Evolutionary conservation across 441 rosid genomes (phyloP).

Genomic region (Daphne laureola): DNA sequence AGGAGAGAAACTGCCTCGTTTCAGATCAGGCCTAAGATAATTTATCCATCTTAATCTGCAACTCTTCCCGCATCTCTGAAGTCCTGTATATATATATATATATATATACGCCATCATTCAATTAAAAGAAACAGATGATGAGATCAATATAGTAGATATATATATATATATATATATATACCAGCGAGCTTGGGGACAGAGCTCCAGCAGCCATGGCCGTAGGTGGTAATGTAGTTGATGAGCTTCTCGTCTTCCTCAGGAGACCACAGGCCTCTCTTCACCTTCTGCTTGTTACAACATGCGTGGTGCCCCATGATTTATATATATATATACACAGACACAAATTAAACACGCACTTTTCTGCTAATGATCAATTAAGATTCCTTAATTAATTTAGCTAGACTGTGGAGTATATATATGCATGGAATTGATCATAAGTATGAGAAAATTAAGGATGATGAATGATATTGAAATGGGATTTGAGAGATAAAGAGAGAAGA

Average conservation of each 20-base stretch:
- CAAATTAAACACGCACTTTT: no score
- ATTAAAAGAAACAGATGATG: no score
- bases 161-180: no score
- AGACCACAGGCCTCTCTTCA: constrained; percentile 96
- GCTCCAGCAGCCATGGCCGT: constrained; percentile 99
- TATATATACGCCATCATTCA: no score
- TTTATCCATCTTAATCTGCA: constrained; percentile 96
- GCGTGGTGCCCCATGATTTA: constrained; percentile 85
- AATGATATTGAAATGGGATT: no score
- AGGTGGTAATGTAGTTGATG: constrained; percentile 75
- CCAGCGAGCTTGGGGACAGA: constrained; percentile 96
- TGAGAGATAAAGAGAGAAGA: not conserved
- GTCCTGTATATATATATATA: no score
- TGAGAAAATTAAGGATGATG: no score
- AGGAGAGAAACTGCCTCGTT: constrained; percentile 95
- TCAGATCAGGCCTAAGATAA: constrained; percentile 86
- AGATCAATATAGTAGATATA: no score
- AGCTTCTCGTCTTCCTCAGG: constrained; percentile 97
- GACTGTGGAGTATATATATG: no score
- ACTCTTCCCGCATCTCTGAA: constrained; percentile 96
- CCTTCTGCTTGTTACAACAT: constrained; percentile 98
- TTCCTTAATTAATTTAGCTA: no score
- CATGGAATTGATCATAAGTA: no score
- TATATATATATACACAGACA: not conserved
- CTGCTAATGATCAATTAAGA: no score